Conservation (phyloP, 2,329 filamentous ascomycete genomes). For the Pseudogymnoascus sp. region DNA sequence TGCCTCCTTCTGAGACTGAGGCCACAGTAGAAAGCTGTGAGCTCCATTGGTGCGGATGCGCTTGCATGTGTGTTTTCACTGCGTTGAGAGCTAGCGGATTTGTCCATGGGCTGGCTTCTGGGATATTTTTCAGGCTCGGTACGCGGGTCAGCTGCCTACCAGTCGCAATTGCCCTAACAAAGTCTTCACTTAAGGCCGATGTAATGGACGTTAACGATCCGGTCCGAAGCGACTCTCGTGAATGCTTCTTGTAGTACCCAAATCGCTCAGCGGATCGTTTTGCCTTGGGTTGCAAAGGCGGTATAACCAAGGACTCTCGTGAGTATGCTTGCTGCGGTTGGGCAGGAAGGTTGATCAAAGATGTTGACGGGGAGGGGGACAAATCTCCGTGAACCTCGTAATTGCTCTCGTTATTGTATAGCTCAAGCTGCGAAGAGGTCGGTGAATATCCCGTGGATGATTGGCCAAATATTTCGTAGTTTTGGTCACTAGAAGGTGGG, state of each 20-base stretch:
- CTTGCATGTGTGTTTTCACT: slow-evolving; percentile 37
- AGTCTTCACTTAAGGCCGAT: slow-evolving; percentile 37
- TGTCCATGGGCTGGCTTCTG: slow-evolving; percentile 29
- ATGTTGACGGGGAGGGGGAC: slow-evolving; percentile 34
- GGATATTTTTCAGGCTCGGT: slow-evolving; percentile 22
- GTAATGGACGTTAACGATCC: slow-evolving; percentile 51
- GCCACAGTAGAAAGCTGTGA: slow-evolving; percentile 57
- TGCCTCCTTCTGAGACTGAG: slow-evolving; percentile 52
- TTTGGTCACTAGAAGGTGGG: slow-evolving; percentile 27
- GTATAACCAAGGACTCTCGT: slow-evolving; percentile 53
- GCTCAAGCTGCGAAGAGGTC: not conserved
- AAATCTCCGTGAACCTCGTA: slow-evolving; percentile 46
- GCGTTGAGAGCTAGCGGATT: slow-evolving; percentile 24
- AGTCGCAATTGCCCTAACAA: slow-evolving; percentile 34
- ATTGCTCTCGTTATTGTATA: slow-evolving; percentile 34
- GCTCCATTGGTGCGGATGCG: slow-evolving; percentile 53
- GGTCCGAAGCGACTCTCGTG: slow-evolving; percentile 46
- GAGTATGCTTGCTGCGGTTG: slow-evolving; percentile 39
- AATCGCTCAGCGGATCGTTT: slow-evolving; percentile 43
- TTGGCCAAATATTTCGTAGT: slow-evolving; percentile 45
- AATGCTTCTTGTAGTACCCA: slow-evolving; percentile 43
- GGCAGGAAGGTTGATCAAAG: slow-evolving; percentile 16
- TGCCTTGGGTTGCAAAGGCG: slow-evolving; percentile 44
- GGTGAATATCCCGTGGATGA: slow-evolving; percentile 38
- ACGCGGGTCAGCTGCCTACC: slow-evolving; percentile 32